Base-by-base conservation (phyloP, 2,329 filamentous ascomycete species). In the Pseudogymnoascus sp. region DNA sequence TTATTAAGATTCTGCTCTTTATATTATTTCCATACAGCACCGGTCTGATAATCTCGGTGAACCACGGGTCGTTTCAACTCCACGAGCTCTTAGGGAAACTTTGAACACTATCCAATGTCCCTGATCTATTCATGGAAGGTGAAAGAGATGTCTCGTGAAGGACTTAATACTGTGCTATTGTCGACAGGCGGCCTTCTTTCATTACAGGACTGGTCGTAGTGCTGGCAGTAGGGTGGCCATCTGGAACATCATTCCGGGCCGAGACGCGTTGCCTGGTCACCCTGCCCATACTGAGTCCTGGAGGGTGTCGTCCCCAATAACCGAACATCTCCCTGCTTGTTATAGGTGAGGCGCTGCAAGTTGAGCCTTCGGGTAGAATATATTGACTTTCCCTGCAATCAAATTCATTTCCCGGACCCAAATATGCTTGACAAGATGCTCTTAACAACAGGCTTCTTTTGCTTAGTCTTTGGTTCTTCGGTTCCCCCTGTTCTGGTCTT, bases 401-500 rank as follows among this genome's bases (percentile, higher is more conserved):
- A 56, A 56, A 7, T 7, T 56, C 50, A 56, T 33, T 60, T 60
- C n/a, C 59, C 33, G 18, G 59, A 38, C 7, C 59, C 33, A 31
- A 60, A 60, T 38, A 60, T 60, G 12, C 25, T 60, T n/a, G 21
- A 38, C 18, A 60, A 60, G 35, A 60, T 40, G 21, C 59, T 12
- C 18, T 70, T 68, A 16, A 66, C 65, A 4, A 70, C 64, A 10
- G 68, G 69, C 8, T 74, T 68, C 35, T 75, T 68, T 35, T 76
- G 68, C 4, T 70, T 67, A 18, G 74, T 69, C 42, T 76, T 72
- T 62, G 74, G 62, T 16, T 69, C 66, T 12, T 65, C 67, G 66
- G 63, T 63, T 71, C 75, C 63, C 63, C 71, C 62, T 62, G 78
- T 79, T 61, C 81, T 75, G 6, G 74, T 87, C 79, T 99, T 99